Percentiles rank a stretch among this genome's conserved stretches.
These are phyloP conservation scores for Kodamaea alishanica DNA, from an alignment of 1,139 yeast genomes.

Conservation along the genomic window DNA sequence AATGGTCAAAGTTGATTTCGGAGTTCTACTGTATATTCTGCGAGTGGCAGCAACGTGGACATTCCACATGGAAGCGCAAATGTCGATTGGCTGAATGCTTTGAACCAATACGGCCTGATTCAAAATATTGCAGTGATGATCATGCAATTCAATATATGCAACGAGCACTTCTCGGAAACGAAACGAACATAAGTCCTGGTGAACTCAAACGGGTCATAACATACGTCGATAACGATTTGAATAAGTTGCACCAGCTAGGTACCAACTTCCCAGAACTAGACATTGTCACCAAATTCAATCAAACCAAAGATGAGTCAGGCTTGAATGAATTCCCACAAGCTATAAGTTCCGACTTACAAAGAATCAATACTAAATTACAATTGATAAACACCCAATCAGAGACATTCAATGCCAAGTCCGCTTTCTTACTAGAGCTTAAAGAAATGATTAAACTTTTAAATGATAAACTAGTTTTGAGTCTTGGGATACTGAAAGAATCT, in stretches of 20 bases:
- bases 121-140: slow-evolving; percentile 72
- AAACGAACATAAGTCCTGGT: slow-evolving; percentile 1
- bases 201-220: slow-evolving; percentile 8
- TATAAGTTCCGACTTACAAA: slow-evolving; percentile 21
- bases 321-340: slow-evolving; percentile 29
- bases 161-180: slow-evolving; percentile 8
- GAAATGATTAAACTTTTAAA: slow-evolving; percentile 38
- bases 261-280: slow-evolving; percentile 38
- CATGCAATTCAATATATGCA: slow-evolving; percentile 65
- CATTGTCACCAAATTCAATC: slow-evolving; percentile 28
- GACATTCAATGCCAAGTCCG: slow-evolving; percentile 16
- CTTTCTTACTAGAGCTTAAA: slow-evolving; percentile 27
- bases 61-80: slow-evolving; percentile 67
- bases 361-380: slow-evolving; percentile 21
- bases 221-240: slow-evolving; percentile 19
- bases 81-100: slow-evolving; percentile 64
- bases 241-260: slow-evolving; percentile 26
- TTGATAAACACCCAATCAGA: slow-evolving; percentile 19
- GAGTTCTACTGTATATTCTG: slow-evolving; percentile 77
- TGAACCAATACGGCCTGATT: slow-evolving; percentile 48
- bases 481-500: slow-evolving; percentile 12
- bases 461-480: slow-evolving; percentile 24
- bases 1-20: slow-evolving; percentile 55
- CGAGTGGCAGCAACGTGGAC: slow-evolving; percentile 42
- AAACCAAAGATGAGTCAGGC: slow-evolving; percentile 23